Percentiles rank a stretch among this genome's conserved stretches.
These are phyloP conservation scores for Cymbidium sinense DNA, from an alignment of 106 monocot genomes.

Conservation along the genomic window DNA sequence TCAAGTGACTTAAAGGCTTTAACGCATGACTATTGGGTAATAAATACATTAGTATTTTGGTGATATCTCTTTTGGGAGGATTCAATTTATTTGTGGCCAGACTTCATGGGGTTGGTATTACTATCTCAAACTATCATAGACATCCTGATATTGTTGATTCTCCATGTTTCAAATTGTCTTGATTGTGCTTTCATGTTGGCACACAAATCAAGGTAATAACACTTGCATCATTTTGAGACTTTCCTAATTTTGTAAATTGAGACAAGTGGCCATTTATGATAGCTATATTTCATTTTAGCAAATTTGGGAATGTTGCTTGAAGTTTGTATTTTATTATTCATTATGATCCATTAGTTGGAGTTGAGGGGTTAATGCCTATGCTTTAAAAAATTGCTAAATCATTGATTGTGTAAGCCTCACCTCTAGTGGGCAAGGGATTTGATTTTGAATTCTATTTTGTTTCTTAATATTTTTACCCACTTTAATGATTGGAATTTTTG, in stretches of 20 bases:
- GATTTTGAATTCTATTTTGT: background rate
- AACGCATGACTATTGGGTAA: background rate
- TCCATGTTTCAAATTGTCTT: background rate
- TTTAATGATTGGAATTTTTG: background rate
- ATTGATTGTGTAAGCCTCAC: background rate
- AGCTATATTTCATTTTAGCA: background rate
- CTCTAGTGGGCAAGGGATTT: background rate
- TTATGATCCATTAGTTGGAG: too few relatives aligned
- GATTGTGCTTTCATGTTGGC: background rate
- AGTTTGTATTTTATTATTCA: background rate
- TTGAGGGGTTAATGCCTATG: background rate
- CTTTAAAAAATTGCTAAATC: background rate
- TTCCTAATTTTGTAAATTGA: background rate
- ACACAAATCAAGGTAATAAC: background rate
- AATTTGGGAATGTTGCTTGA: background rate
- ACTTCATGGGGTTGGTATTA: background rate
- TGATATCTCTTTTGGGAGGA: background rate
- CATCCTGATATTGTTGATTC: background rate
- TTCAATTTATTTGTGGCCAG: background rate
- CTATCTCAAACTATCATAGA: background rate
- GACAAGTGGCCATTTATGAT: background rate
- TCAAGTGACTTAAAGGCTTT: background rate
- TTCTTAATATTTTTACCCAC: background rate
- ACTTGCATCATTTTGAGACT: background rate
- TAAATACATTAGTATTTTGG: background rate